Conservation (phyloP, 1,139 yeast species). For the Spencermartinsiella ligniputridi region DNA sequence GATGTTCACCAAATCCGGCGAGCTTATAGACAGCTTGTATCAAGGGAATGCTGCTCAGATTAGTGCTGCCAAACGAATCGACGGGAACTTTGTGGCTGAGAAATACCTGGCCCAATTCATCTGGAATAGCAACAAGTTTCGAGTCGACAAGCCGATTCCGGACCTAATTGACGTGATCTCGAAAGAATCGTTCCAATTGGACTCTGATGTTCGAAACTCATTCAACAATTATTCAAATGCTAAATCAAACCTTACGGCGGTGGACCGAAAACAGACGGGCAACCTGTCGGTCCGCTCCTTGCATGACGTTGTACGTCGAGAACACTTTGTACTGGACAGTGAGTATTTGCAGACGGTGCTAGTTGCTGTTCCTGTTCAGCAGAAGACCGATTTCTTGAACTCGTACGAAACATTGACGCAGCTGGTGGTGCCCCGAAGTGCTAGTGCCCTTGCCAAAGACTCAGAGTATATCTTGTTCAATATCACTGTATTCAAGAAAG, state of each 20-base stretch:
- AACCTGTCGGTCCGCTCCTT: constrained; percentile 86
- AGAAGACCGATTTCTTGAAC: constrained; percentile 55
- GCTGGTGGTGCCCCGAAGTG: constrained; percentile 91
- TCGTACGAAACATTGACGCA: constrained; percentile 71
- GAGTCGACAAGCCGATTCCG: constrained; percentile 77
- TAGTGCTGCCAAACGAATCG: constrained; percentile 46
- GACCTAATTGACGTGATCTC: constrained; percentile 69
- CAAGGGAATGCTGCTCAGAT: constrained; percentile 43
- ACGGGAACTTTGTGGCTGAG: constrained; percentile 41
- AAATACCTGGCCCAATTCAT: constrained; percentile 68
- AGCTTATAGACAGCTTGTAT: constrained; percentile 53
- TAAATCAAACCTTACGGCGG: constrained; percentile 75
- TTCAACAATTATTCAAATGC: constrained; percentile 74
- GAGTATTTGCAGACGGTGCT: constrained; percentile 81
- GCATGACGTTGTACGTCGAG: constrained; percentile 81
- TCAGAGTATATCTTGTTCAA: constrained; percentile 67
- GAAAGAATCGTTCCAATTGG: constrained; percentile 75
- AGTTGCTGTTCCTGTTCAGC: constrained; percentile 76
- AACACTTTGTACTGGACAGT: constrained; percentile 77
- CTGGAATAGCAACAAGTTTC: constrained; percentile 85
- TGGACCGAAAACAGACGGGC: constrained; percentile 88
- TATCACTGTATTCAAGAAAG: constrained; percentile 83
- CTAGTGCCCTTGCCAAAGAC: constrained; percentile 64
- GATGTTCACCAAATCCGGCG: constrained; percentile 70
- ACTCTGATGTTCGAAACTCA: constrained; percentile 70